Conservation (phyloP, 2,329 filamentous ascomycete genomes). For the Pseudogymnoascus sp. region DNA sequence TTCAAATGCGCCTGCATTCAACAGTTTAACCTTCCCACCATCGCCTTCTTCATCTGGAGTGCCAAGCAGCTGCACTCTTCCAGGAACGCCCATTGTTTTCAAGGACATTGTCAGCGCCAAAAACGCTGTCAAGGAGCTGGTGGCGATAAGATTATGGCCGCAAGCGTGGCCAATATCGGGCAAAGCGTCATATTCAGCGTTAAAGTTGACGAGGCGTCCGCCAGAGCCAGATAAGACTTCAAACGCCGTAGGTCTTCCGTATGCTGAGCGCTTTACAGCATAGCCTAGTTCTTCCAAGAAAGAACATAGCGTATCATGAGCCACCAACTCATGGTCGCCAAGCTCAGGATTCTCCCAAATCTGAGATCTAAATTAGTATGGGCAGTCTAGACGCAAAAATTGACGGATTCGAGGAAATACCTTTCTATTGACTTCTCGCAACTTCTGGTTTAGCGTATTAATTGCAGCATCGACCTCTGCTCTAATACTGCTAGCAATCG, state of each 20-base stretch:
- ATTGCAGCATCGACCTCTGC: neutral
- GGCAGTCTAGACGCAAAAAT: neutral
- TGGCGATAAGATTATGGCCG: slow-evolving; percentile 38
- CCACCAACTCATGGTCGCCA: slow-evolving; percentile 39
- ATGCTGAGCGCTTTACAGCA: slow-evolving; percentile 43
- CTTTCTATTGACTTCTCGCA: neutral
- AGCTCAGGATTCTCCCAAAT: slow-evolving; percentile 45
- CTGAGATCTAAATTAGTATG: slow-evolving; percentile 16
- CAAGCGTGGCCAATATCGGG: slow-evolving; percentile 36
- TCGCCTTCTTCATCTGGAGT: slow-evolving; percentile 35
- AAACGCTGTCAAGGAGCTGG: slow-evolving; percentile 31
- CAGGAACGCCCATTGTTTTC: slow-evolving; percentile 7
- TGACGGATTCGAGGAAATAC: neutral
- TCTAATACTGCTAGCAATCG: neutral
- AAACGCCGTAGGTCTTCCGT: slow-evolving; percentile 45
- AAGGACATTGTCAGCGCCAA: slow-evolving; percentile 23
- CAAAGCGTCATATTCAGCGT: slow-evolving; percentile 33
- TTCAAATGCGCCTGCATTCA: slow-evolving; percentile 37
- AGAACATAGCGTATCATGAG: slow-evolving; percentile 41
- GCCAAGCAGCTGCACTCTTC: slow-evolving; percentile 26
- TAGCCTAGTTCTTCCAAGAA: slow-evolving; percentile 39
- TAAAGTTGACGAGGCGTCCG: slow-evolving; percentile 36
- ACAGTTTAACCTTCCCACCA: slow-evolving; percentile 35
- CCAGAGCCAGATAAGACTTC: slow-evolving; percentile 37
- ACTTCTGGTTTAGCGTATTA: neutral